A percentile compares a stretch with the other conserved stretches of the same genome.
These are phyloP conservation scores for Cercospora sojina DNA, from an alignment of 2,329 filamentous ascomycete genomes.

Conservation along the genomic window DNA sequence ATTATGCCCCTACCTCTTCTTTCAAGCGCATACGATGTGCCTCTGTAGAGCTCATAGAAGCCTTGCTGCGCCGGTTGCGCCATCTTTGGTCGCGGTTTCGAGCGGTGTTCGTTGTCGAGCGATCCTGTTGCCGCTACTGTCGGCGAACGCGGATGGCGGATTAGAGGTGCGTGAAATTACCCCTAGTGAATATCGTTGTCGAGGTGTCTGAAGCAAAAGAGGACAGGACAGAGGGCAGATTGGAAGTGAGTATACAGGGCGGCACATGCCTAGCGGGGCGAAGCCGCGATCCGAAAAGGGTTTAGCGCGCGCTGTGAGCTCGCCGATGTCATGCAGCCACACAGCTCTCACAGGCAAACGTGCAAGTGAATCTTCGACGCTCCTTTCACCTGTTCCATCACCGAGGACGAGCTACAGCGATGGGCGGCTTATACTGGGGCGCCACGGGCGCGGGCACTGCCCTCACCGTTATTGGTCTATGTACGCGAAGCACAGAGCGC, in stretches of 20 bases:
- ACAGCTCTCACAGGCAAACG: conserved; percentile 11
- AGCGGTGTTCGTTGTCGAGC: neutral
- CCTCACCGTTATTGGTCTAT: conserved; percentile 41
- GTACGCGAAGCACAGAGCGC: conserved; percentile 29
- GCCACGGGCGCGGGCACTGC: conserved; percentile 38
- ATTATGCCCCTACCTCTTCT: neutral
- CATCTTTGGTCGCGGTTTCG: conserved; percentile 17
- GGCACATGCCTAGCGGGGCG: neutral
- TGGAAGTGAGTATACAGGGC: neutral
- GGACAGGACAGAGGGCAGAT: neutral
- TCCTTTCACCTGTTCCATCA: conserved; percentile 12
- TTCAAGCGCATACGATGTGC: conserved; percentile 76
- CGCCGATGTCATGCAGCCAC: conserved; percentile 25
- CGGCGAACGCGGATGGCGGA: neutral
- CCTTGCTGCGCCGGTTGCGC: conserved; percentile 39
- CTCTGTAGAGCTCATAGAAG: conserved; percentile 94
- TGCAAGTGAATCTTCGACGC: conserved; percentile 12
- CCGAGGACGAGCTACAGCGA: conserved; percentile 18
- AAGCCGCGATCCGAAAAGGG: conserved; percentile 10
- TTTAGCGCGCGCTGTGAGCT: conserved; percentile 10
- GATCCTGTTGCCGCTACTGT: neutral
- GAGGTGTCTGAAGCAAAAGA: conserved; percentile 3
- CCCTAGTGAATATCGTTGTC: neutral
- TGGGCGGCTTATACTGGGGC: conserved; percentile 40
- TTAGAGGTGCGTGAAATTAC: neutral